These are phyloP conservation scores for Oryza glumipatula DNA, from an alignment of 176 grass and related monocot genomes.

Conservation along the genomic window DNA sequence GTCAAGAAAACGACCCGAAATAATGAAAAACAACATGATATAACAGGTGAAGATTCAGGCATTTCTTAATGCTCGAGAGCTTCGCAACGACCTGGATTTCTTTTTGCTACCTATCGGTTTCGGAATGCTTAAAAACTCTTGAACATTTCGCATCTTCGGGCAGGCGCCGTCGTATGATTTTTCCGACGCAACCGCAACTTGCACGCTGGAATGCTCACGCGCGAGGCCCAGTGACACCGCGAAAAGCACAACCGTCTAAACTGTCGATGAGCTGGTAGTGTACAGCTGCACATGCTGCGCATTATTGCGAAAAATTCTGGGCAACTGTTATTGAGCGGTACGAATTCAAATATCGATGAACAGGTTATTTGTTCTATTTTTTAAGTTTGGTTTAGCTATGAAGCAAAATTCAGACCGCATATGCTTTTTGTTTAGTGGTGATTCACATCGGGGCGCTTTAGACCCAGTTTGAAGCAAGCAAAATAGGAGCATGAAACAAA, in stretches of 20 bases:
- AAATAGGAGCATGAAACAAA: too few relatives aligned
- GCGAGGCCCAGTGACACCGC: conserved; percentile 16
- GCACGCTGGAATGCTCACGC: not conserved
- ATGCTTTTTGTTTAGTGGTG: too few relatives aligned
- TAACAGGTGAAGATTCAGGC: not conserved
- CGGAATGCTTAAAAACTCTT: not conserved
- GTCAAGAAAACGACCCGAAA: not conserved
- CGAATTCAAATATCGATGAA: too few relatives aligned
- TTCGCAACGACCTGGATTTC: not conserved
- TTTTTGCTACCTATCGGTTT: not conserved
- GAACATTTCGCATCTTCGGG: not conserved
- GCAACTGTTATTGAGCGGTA: not conserved
- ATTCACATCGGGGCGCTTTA: too few relatives aligned
- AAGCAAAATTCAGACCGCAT: too few relatives aligned
- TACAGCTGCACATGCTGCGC: not conserved
- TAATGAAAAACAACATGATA: not conserved
- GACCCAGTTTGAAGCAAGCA: too few relatives aligned
- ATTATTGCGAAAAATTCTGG: not conserved
- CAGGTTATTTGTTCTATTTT: too few relatives aligned
- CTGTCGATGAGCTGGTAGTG: conserved; percentile 14
- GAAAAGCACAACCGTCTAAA: conserved; percentile 1
- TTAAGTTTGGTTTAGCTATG: too few relatives aligned
- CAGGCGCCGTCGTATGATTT: not conserved
- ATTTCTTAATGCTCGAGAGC: not conserved
- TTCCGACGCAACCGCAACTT: not conserved